Evolutionary conservation across 495 filamentous ascomycete genomes (phyloP).

Genomic region (Podospora pseudopauciseta): DNA sequence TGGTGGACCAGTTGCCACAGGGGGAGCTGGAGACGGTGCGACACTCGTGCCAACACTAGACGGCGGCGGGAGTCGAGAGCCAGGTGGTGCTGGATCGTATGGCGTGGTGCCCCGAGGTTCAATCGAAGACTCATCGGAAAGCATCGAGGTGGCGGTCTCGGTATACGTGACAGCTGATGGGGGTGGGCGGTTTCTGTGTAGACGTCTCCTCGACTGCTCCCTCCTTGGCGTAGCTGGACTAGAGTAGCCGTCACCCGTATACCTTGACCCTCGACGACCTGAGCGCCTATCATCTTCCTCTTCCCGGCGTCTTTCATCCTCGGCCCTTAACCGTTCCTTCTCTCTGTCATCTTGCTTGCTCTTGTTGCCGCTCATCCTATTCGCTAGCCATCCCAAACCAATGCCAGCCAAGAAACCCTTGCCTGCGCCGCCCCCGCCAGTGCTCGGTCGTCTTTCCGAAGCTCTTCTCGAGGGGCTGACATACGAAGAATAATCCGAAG

Average conservation of each 20-base stretch:
- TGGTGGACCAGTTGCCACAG: constrained; percentile 1
- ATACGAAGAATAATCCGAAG: constrained; percentile 52
- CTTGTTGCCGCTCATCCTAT: constrained; percentile 53
- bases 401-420: constrained; percentile 64
- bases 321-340: constrained; percentile 58
- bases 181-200: constrained; percentile 34
- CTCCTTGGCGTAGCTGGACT: constrained; percentile 46
- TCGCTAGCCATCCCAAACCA: constrained; percentile 59
- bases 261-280: constrained; percentile 40
- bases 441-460: constrained; percentile 28
- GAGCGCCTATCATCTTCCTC: constrained; percentile 46
- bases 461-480: constrained; percentile 44
- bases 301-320: constrained; percentile 60
- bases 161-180: constrained; percentile 33
- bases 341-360: constrained; percentile 60
- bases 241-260: constrained; percentile 60
- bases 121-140: constrained; percentile 41
- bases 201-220: constrained; percentile 38
- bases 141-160: constrained; percentile 25
- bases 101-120: constrained; percentile 30
- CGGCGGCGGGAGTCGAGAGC: constrained; percentile 13
- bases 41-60: background rate
- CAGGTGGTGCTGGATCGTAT: constrained; percentile 30
- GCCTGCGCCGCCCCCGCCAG: constrained; percentile 41
- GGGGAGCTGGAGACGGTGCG: constrained; percentile 4